Conservation (phyloP, 1,284 basidiomycete genomes). For the Boletus albobrunnescens region DNA sequence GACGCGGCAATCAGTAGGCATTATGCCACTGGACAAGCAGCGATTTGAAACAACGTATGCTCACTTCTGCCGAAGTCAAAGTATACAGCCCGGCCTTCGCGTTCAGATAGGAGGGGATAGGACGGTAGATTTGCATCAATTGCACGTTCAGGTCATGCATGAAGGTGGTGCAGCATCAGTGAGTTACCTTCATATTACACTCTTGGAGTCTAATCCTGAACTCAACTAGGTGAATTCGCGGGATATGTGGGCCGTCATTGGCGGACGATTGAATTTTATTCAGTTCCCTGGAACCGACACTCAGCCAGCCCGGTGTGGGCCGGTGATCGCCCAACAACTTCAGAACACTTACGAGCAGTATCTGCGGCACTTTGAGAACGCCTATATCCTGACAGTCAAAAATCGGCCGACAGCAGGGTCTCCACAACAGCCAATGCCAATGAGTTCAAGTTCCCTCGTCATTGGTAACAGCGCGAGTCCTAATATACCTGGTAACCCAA, state of each 20-base stretch:
- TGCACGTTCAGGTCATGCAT: conserved; percentile 55
- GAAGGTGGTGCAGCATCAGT: conserved; percentile 53
- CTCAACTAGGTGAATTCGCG: conserved; percentile 47
- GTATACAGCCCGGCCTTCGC: conserved; percentile 36
- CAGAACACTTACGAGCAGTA: conserved; percentile 58
- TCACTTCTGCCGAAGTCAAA: conserved; percentile 42
- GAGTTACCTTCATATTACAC: conserved; percentile 18
- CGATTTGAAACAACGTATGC: conserved; percentile 50
- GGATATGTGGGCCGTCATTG: conserved; percentile 63
- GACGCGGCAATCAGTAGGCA: conserved; percentile 9
- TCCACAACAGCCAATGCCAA: conserved; percentile 15
- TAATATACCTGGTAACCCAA: conserved; percentile 14
- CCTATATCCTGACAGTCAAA: conserved; percentile 41
- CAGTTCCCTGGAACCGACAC: conserved; percentile 53
- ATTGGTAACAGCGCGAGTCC: conserved; percentile 16
- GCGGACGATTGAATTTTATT: conserved; percentile 58
- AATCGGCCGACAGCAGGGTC: conserved; percentile 17
- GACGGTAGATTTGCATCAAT: conserved; percentile 50
- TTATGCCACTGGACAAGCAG: conserved; percentile 44
- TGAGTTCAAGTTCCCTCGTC: conserved; percentile 9
- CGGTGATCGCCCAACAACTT: conserved; percentile 55
- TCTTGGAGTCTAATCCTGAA: conserved; percentile 3
- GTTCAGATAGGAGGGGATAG: conserved; percentile 48
- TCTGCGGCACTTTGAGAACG: conserved; percentile 53
- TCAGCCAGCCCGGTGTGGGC: conserved; percentile 56